These are phyloP conservation scores for Podaxis sp. DNA, from an alignment of 768 basidiomycete genomes.

Conservation along the genomic window DNA sequence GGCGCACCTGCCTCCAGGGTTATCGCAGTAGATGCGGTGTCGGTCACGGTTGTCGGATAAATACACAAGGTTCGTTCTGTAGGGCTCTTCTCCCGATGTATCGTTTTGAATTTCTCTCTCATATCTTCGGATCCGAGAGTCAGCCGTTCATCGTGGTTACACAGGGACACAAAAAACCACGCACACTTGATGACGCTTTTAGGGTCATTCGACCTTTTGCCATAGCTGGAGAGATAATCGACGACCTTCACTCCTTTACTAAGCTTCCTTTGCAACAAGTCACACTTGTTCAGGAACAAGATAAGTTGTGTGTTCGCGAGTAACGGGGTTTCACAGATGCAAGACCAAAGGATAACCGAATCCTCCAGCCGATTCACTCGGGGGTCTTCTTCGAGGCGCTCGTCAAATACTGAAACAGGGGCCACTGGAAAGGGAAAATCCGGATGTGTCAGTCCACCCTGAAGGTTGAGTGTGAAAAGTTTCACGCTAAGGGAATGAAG, in stretches of 20 bases:
- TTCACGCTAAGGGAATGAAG: not conserved
- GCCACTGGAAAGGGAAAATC: slow-evolving; percentile 42
- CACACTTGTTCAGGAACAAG: slow-evolving; percentile 68
- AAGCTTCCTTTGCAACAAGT: slow-evolving; percentile 66
- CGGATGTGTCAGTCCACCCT: not conserved
- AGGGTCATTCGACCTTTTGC: slow-evolving; percentile 67
- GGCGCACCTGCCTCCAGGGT: not conserved
- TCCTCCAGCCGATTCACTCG: slow-evolving; percentile 74
- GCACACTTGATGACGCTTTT: slow-evolving; percentile 63
- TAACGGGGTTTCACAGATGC: slow-evolving; percentile 64
- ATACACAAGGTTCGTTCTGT: slow-evolving; percentile 57
- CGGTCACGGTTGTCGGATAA: slow-evolving; percentile 70
- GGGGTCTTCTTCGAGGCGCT: slow-evolving; percentile 67
- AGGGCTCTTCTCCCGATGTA: slow-evolving; percentile 57
- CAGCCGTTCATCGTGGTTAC: not conserved
- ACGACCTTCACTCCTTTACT: slow-evolving; percentile 56
- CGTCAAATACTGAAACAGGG: slow-evolving; percentile 80
- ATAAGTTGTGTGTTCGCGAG: slow-evolving; percentile 61
- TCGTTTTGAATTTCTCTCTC: slow-evolving; percentile 68
- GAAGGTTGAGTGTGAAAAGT: not conserved
- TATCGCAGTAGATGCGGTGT: slow-evolving; percentile 30
- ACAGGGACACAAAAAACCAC: slow-evolving; percentile 23
- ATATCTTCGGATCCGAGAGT: slow-evolving; percentile 44
- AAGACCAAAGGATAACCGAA: slow-evolving; percentile 70
- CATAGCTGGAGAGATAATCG: slow-evolving; percentile 64